Conservation (phyloP, 2,329 filamentous ascomycete species). For the Aureobasidium sp. region DNA sequence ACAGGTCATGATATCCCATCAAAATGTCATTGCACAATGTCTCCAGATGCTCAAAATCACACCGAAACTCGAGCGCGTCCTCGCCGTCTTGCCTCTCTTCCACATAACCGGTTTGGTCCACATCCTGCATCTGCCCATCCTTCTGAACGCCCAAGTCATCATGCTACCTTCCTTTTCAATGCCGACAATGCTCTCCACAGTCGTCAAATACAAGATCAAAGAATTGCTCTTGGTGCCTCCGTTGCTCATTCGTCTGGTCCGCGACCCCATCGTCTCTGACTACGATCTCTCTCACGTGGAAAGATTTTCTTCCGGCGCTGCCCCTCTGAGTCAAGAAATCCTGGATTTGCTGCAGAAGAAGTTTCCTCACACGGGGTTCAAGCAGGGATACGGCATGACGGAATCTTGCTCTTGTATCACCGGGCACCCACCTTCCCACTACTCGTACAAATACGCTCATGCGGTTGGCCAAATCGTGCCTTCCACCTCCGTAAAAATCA, state of each 20-base stretch:
- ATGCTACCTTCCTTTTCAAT: slow-evolving; percentile 59
- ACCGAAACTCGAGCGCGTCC: slow-evolving; percentile 41
- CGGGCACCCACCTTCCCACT: slow-evolving; percentile 47
- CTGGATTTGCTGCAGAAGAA: slow-evolving; percentile 45
- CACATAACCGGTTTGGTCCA: slow-evolving; percentile 58
- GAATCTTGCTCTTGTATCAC: slow-evolving; percentile 57
- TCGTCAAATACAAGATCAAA: slow-evolving; percentile 43
- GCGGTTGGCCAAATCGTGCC: slow-evolving; percentile 49
- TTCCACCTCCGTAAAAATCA: slow-evolving; percentile 51
- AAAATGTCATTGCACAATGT: slow-evolving; percentile 50
- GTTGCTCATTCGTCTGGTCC: slow-evolving; percentile 52
- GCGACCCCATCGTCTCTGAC: slow-evolving; percentile 44
- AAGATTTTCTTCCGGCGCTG: slow-evolving; percentile 52
- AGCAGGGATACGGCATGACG: slow-evolving; percentile 62
- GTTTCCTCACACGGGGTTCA: slow-evolving; percentile 53
- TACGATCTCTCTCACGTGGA: slow-evolving; percentile 50
- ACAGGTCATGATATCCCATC: slow-evolving; percentile 44
- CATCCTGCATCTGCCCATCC: slow-evolving; percentile 52
- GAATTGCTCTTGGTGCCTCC: slow-evolving; percentile 53
- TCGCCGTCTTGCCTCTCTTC: slow-evolving; percentile 52
- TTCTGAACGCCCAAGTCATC: slow-evolving; percentile 56
- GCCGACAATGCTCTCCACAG: slow-evolving; percentile 45
- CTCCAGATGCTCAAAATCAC: slow-evolving; percentile 50
- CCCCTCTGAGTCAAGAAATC: slow-evolving; percentile 49
- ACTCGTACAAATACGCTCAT: slow-evolving; percentile 49